Evolutionary conservation across 306 rosid genomes (phyloP).

Genomic region (Pueraria montana): DNA sequence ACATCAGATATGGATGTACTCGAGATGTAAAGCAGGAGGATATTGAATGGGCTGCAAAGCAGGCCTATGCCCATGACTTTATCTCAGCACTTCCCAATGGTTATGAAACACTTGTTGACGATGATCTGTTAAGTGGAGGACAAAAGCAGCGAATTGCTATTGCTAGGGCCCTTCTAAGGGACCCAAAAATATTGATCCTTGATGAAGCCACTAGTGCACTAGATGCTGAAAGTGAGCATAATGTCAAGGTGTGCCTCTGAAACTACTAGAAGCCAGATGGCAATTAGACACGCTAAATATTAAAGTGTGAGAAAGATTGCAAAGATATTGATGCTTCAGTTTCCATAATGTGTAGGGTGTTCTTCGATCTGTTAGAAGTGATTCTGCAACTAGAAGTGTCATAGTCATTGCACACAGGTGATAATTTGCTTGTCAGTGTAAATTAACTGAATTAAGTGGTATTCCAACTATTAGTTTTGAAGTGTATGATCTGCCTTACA

Average conservation of each 20-base stretch:
- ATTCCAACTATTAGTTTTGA: constrained; percentile 24
- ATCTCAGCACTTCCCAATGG: constrained; percentile 86
- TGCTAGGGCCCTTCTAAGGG: constrained; percentile 95
- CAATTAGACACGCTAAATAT: constrained; percentile 32
- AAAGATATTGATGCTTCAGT: constrained; percentile 45
- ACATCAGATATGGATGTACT: constrained; percentile 90
- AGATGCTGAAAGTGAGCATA: constrained; percentile 97
- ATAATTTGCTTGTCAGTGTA: constrained; percentile 32
- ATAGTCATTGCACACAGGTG: constrained; percentile 95
- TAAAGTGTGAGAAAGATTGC: constrained; percentile 12
- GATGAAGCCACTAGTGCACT: constrained; percentile 98
- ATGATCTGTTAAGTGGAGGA: constrained; percentile 95
- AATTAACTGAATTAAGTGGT: constrained; percentile 15
- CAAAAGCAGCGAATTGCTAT: constrained; percentile 98
- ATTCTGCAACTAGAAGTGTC: constrained; percentile 70
- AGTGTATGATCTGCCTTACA: constrained; percentile 47
- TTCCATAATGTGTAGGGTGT: constrained; percentile 73
- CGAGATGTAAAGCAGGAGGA: constrained; percentile 71
- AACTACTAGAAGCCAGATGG: constrained; percentile 7
- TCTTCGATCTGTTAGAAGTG: constrained; percentile 84
- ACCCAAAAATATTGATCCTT: constrained; percentile 89
- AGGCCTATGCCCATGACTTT: constrained; percentile 93
- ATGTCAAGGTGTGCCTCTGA: constrained; percentile 73
- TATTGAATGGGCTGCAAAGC: constrained; percentile 96
- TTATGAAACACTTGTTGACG: constrained; percentile 87